A percentile compares a stretch with the other conserved stretches of the same genome.
phyloP scores from a whole-genome alignment of 2,329 filamentous ascomycete genomes.

The Hymenoscyphus occultus region DNA sequence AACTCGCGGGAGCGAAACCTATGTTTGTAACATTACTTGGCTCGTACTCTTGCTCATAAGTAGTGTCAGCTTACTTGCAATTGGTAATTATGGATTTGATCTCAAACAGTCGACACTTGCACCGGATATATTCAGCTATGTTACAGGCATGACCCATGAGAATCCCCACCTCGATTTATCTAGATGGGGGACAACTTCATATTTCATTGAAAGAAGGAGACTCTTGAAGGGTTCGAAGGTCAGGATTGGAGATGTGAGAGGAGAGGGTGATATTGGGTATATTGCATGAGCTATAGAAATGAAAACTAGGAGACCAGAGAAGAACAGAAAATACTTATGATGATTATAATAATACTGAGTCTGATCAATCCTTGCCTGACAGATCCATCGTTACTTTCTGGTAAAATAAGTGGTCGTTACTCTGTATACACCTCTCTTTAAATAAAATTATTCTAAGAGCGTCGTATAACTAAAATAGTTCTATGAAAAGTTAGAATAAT shows the following conservation, averaged over 20 bases:
- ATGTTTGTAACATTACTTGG: background rate
- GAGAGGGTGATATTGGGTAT: background rate
- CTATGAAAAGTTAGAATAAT: no score
- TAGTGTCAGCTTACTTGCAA: background rate
- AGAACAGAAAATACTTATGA: background rate
- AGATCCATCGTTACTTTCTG: no score
- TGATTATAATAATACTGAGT: background rate
- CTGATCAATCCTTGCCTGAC: no score
- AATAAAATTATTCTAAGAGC: no score
- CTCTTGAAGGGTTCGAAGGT: background rate
- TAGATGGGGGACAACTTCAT: background rate
- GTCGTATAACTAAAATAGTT: no score
- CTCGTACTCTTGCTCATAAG: background rate
- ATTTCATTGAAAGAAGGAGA: background rate
- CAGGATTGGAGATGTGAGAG: background rate
- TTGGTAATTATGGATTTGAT: background rate
- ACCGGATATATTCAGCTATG: background rate
- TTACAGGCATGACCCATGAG: background rate
- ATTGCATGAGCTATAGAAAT: background rate
- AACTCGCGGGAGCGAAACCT: background rate
- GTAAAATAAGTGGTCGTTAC: no score
- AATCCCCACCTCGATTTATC: background rate
- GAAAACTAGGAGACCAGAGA: background rate
- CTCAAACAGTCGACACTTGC: background rate
- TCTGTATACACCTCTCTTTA: no score